These are phyloP conservation scores for Flammula alnicola DNA, from an alignment of 1,284 basidiomycete genomes.

Conservation along the genomic window DNA sequence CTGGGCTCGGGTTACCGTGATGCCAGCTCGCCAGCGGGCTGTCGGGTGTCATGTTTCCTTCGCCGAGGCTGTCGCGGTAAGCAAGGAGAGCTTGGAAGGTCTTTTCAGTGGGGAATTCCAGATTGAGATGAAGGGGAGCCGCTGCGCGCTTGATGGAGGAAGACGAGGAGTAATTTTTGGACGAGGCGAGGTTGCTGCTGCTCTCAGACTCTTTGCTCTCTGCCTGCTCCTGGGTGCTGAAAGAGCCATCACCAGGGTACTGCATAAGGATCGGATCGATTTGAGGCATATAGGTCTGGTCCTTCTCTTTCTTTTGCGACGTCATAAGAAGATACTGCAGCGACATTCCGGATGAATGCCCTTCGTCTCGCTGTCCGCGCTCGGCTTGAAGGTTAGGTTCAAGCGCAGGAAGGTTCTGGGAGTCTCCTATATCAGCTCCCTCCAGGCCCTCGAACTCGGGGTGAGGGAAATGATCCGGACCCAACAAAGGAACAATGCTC, in stretches of 20 bases:
- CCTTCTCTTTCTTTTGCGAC: constrained; percentile 7
- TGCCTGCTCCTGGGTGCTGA: background rate
- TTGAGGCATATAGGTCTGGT: constrained; percentile 15
- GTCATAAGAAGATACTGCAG: constrained; percentile 24
- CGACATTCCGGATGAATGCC: background rate
- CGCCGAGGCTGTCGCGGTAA: constrained; percentile 27
- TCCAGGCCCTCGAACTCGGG: constrained; percentile 15
- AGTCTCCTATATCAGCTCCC: constrained; percentile 5
- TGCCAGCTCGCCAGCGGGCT: constrained; percentile 23
- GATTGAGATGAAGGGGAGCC: constrained; percentile 30
- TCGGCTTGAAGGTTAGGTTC: background rate
- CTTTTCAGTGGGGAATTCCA: constrained; percentile 30
- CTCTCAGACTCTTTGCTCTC: background rate
- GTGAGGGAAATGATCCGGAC: constrained; percentile 22
- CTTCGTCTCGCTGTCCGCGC: background rate
- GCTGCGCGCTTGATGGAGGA: constrained; percentile 31
- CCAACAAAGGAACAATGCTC: constrained; percentile 36
- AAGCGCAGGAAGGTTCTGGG: background rate
- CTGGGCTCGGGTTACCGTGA: constrained; percentile 26
- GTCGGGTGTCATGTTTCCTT: constrained; percentile 25
- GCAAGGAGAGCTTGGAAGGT: constrained; percentile 31
- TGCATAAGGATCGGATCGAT: constrained; percentile 28
- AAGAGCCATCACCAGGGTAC: constrained; percentile 14
- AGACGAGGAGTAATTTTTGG: constrained; percentile 17
- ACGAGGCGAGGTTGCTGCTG: constrained; percentile 8